Evolutionary conservation across 2,329 filamentous ascomycete species (phyloP), one percentile per base, ranked within the genome.

Genomic region (Didymella keratinophila): DNA sequence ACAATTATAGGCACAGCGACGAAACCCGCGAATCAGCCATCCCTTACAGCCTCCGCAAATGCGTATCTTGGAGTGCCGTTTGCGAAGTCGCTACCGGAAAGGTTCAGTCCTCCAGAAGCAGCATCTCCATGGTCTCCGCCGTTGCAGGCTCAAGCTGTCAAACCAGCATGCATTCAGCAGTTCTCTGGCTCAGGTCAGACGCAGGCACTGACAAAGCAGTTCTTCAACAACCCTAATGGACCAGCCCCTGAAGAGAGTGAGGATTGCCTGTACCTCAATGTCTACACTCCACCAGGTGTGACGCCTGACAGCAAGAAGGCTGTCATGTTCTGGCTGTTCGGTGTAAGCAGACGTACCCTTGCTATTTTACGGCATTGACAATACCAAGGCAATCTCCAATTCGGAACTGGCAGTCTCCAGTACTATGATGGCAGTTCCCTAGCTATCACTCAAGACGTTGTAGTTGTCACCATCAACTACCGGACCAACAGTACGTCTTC

Each of bases 251-350:
- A 56, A 28, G 69, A 72, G 42, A 69, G 62, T 25, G 76, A 79
- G 36, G 76, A 79, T 52, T 79, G 77, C 52, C 51, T 79, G 18
- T 71, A 76, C 16, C 65, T 78, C 10, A 77, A 79, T 52, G 70
- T 78, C 1, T 71, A 72, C 18, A 71, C 69, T 1, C 75, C 75
- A 7, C 34, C 56, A 10, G 52, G n/a, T 52, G 48, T 23, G 28
- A 54, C 48, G 27, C 16, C 39, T 18, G 44, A 25, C 12, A 64
- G 62, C 34, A 63, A 58, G 12, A 64, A 64, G 48, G 62, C 62
- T 1, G 62, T 64, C 0, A 61, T 64, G 54, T 63, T 64, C 16
- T 64, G 62, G 52, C 41, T 64, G 9, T 46, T 39, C 8, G 32
- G 32, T 16, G 43, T 44, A 58, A 23, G 48, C 10, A 20, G 4